Percentiles rank a stretch among this genome's conserved stretches.
phyloP scores from a whole-genome alignment of 192 early-diverging fungal genomes.

The Entophlyctis luteolus region DNA sequence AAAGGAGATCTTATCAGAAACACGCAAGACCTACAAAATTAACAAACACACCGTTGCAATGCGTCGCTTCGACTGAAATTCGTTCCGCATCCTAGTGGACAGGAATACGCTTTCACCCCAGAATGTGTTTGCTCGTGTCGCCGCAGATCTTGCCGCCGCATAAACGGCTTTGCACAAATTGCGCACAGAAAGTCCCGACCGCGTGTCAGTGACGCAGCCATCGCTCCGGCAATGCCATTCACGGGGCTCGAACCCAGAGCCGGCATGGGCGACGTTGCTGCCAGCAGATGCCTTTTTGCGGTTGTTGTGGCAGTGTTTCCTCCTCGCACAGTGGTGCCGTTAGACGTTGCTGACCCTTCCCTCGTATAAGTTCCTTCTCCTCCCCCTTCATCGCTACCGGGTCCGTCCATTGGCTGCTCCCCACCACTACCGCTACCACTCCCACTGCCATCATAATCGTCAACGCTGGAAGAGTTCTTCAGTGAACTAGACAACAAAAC shows the following conservation, averaged over 20 bases:
- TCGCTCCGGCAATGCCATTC: background rate
- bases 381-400: background rate
- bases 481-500: background rate
- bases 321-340: background rate
- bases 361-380: background rate
- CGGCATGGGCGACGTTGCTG: background rate
- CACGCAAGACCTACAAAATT: background rate
- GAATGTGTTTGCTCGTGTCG: conserved; percentile 18
- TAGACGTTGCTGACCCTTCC: background rate
- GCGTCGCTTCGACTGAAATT: conserved; percentile 18
- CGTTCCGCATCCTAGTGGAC: conserved; percentile 16
- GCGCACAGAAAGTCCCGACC: conserved; percentile 15
- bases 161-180: conserved; percentile 16
- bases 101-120: conserved; percentile 17
- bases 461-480: background rate
- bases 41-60: conserved; percentile 1
- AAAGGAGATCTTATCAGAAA: background rate
- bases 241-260: conserved; percentile 6
- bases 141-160: conserved; percentile 15
- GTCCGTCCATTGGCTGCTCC: background rate
- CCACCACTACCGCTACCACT: background rate
- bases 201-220: background rate
- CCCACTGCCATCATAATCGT: background rate
- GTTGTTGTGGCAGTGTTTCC: background rate
- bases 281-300: background rate